Percentiles rank a stretch among this genome's conserved stretches.
phyloP scores from a whole-genome alignment of 2,329 filamentous ascomycete genomes.

The Pyricularia grisea region DNA sequence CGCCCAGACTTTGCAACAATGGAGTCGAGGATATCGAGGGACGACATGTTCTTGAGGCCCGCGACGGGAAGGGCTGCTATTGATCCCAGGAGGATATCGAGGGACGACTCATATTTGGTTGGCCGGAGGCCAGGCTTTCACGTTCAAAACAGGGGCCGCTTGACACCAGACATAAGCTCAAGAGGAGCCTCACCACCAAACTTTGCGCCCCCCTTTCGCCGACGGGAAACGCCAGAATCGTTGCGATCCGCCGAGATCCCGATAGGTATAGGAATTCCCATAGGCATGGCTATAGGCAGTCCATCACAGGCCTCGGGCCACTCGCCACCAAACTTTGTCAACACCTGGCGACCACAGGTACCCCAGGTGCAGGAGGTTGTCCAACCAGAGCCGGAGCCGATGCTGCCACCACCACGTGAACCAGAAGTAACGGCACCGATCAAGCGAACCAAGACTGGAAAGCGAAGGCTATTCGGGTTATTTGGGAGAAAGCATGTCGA shows the following conservation, averaged over 20 bases:
- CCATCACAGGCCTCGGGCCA: conserved; percentile 32
- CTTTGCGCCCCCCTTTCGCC: conserved; percentile 12
- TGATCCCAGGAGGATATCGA: conserved; percentile 30
- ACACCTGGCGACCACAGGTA: conserved; percentile 6
- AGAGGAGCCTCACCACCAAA: conserved; percentile 10
- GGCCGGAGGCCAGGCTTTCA: conserved; percentile 23
- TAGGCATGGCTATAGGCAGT: conserved; percentile 68
- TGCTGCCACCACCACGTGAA: background rate
- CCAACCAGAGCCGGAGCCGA: background rate
- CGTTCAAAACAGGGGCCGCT: conserved; percentile 28
- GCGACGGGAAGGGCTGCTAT: conserved; percentile 11
- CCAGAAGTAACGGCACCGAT: conserved; percentile 12
- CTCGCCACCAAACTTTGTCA: conserved; percentile 17
- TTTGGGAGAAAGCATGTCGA: conserved; percentile 31
- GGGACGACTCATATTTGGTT: conserved; percentile 21
- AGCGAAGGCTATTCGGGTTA: conserved; percentile 49
- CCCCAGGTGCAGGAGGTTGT: background rate
- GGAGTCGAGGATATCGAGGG: conserved; percentile 35
- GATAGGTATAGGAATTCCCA: conserved; percentile 69
- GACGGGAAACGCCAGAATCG: conserved; percentile 33
- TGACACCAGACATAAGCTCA: conserved; percentile 33
- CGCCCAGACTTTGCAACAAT: conserved; percentile 9
- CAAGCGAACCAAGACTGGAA: conserved; percentile 39
- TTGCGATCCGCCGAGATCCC: conserved; percentile 32
- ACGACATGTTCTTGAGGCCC: conserved; percentile 27